Conservation (phyloP, 2,329 filamentous ascomycete genomes). For the Thielaviopsis ethacetica region DNA sequence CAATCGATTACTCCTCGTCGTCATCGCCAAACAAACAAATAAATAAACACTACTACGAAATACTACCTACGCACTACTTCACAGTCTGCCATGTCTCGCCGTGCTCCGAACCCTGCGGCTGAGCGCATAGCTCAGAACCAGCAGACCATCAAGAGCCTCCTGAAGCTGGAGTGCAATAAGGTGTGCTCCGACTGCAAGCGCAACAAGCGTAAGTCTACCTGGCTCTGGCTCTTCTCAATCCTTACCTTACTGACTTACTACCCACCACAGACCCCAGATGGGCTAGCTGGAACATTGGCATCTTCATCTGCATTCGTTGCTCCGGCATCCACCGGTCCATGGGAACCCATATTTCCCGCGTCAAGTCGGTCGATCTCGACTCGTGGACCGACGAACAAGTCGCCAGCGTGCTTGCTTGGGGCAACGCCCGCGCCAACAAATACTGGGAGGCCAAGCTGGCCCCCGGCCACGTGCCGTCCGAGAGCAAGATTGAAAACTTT, state of each 20-base stretch:
- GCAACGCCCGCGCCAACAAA: slow-evolving; percentile 91
- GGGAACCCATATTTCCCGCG: slow-evolving; percentile 95
- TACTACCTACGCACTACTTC: too few relatives aligned
- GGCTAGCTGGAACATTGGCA: slow-evolving; percentile 96
- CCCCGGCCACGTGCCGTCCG: slow-evolving; percentile 77
- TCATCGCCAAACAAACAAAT: background rate
- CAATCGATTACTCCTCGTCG: too few relatives aligned
- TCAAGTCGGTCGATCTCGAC: slow-evolving; percentile 96
- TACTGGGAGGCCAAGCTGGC: slow-evolving; percentile 97
- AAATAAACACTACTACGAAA: too few relatives aligned
- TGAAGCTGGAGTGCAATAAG: slow-evolving; percentile 94
- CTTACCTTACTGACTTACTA: slow-evolving; percentile 6
- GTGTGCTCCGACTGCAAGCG: slow-evolving; percentile 96
- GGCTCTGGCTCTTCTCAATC: background rate
- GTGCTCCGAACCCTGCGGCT: slow-evolving; percentile 58
- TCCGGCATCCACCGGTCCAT: slow-evolving; percentile 97
- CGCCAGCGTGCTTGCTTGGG: slow-evolving; percentile 86
- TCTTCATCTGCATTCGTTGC: slow-evolving; percentile 96
- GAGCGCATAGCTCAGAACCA: slow-evolving; percentile 88
- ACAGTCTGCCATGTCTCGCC: slow-evolving; percentile 52
- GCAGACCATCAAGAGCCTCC: slow-evolving; percentile 79
- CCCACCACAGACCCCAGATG: slow-evolving; percentile 66
- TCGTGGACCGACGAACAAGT: slow-evolving; percentile 98
- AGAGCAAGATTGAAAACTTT: slow-evolving; percentile 98
- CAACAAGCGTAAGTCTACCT: slow-evolving; percentile 65